Base-by-base conservation (phyloP, 2,329 filamentous ascomycete genomes). In the Dendrostoma leiphaemia region DNA sequence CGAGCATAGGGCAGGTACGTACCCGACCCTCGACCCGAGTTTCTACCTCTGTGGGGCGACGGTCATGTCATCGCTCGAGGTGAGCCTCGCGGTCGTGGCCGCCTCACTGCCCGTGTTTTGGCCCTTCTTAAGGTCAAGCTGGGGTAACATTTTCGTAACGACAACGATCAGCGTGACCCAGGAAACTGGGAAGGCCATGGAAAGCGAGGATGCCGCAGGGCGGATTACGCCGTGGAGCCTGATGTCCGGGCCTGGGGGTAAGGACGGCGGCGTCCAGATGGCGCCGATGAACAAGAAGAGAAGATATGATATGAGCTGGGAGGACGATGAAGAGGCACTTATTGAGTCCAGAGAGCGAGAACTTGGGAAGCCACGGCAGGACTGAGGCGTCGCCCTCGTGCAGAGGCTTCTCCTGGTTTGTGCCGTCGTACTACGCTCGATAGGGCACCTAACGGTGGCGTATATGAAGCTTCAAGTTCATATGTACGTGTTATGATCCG, bases 71-170 rank as follows among this genome's bases (percentile, higher is more conserved):
- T 63, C 63, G 0, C 55, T 71, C 53, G 69, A 72, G 45, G 63
- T 70, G 51, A 67, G 70, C n/a, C 48, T 57, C 6, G 54, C 40
- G 5, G 46, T 46, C 34, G 19, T 48, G 6, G 48, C 44, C 24
- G 53, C 48, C 15, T 51, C 52, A 13, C 21, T 55, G 7, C 56
- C 53, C 1, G 48, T 56, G 9, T 51, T 44, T 35, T 53, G 38
- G 41, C 48, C 47, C 54, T 58, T 66, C 7, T 53, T 71, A 6
- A 60, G 61, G 15, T 57, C 65, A 15, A 56, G 54, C 15, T 47
- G 68, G 43, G 65, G 62, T 43, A 60, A 52, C 26, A 71, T 72
- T 52, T 71, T 71, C 54, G 65, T 72, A 21, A 71, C 69, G 15
- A 66, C 67, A 15, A 69, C 70, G 47, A 63, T 71, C 44, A 58